These are phyloP conservation scores for Madurella mycetomatis DNA, from an alignment of 2,329 filamentous ascomycete species.

Conservation along the genomic window DNA sequence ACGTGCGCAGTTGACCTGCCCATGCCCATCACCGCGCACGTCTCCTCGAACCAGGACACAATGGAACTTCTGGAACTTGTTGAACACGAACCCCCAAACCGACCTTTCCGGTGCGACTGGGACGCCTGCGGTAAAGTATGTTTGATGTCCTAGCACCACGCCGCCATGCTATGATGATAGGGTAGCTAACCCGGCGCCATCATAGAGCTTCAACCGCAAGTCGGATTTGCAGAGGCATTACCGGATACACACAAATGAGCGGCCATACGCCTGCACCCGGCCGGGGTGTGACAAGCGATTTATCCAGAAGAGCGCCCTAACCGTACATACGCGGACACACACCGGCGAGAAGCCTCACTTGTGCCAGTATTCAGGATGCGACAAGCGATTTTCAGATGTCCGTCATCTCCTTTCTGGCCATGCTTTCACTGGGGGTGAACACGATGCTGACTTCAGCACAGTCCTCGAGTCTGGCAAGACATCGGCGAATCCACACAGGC, in stretches of 20 bases:
- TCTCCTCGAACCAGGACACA: constrained; percentile 17
- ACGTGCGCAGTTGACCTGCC: constrained; percentile 21
- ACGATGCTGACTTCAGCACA: constrained; percentile 36
- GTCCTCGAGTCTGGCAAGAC: constrained; percentile 62
- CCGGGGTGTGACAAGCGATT: constrained; percentile 65
- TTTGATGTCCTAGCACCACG: constrained; percentile 6
- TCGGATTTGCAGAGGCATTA: constrained; percentile 67
- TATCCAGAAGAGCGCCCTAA: constrained; percentile 65
- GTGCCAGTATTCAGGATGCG: constrained; percentile 61
- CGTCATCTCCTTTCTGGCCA: constrained; percentile 28
- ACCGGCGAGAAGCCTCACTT: constrained; percentile 69
- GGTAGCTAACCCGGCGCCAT: constrained; percentile 12
- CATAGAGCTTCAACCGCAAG: constrained; percentile 68
- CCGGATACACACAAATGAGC: constrained; percentile 67
- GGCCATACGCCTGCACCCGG: constrained; percentile 59
- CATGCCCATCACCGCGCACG: constrained; percentile 15
- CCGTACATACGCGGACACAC: constrained; percentile 66
- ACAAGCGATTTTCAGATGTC: constrained; percentile 67
- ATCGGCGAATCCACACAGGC: constrained; percentile 62
- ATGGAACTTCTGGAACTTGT: constrained; percentile 65
- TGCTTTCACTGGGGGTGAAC: neutral
- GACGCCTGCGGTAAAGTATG: constrained; percentile 57
- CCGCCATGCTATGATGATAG: neutral
- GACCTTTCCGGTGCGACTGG: constrained; percentile 63
- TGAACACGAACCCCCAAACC: constrained; percentile 58